Percentiles rank a stretch among this genome's conserved stretches.
phyloP scores from a whole-genome alignment of 2,329 filamentous ascomycete species.

The Dryadomyces quercus-mongolicae region DNA sequence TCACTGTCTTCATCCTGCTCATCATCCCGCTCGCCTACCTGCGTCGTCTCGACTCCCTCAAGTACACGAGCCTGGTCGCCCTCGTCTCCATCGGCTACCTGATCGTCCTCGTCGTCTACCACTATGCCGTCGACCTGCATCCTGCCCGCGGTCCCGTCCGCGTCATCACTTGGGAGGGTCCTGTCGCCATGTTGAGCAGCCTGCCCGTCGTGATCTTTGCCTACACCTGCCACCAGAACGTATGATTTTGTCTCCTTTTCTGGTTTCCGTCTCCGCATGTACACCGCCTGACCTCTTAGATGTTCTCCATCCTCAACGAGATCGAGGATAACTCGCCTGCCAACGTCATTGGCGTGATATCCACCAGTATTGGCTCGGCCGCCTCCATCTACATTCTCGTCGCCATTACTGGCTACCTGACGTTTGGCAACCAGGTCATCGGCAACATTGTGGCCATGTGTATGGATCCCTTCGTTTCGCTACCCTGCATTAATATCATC shows the following conservation, averaged over 20 bases:
- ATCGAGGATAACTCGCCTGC: slow-evolving; percentile 70
- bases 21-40: slow-evolving; percentile 93
- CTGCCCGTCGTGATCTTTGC: slow-evolving; percentile 95
- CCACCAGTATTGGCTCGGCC: slow-evolving; percentile 77
- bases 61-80: slow-evolving; percentile 90
- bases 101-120: slow-evolving; percentile 83
- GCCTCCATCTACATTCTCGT: slow-evolving; percentile 80
- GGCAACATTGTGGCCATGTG: slow-evolving; percentile 94
- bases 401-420: slow-evolving; percentile 89
- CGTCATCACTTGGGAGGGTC: slow-evolving; percentile 65
- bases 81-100: slow-evolving; percentile 89
- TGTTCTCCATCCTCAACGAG: slow-evolving; percentile 98
- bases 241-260: slow-evolving; percentile 21
- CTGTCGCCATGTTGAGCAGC: slow-evolving; percentile 67
- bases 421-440: slow-evolving; percentile 78
- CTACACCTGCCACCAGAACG: slow-evolving; percentile 98
- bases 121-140: slow-evolving; percentile 72
- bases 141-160: slow-evolving; percentile 61
- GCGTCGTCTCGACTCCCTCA: slow-evolving; percentile 82
- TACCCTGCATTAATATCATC: background rate
- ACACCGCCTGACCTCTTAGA: slow-evolving; percentile 38
- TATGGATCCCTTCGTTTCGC: slow-evolving; percentile 30
- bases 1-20: slow-evolving; percentile 92
- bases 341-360: slow-evolving; percentile 67
- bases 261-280: too few relatives aligned